A percentile compares a stretch with the other conserved stretches of the same genome.
These are phyloP conservation scores for Diatrype stigma DNA, from an alignment of 2,329 filamentous ascomycete species.

Conservation along the genomic window DNA sequence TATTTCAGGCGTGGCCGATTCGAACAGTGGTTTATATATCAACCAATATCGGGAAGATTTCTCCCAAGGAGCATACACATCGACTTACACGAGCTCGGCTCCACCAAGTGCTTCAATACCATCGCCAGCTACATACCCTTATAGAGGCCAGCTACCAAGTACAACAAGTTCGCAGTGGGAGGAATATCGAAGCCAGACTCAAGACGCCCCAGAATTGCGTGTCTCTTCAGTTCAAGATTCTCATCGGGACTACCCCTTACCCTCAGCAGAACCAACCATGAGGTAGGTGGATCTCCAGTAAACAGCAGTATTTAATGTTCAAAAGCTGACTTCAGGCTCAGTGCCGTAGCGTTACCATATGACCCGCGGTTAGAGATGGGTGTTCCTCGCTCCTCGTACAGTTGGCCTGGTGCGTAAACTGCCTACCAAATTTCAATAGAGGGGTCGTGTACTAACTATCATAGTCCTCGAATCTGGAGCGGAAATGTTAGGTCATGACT, in stretches of 20 bases:
- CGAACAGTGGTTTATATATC: not conserved
- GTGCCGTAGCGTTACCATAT: slow-evolving; percentile 47
- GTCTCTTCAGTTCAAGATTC: slow-evolving; percentile 30
- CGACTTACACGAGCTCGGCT: not conserved
- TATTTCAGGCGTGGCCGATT: not conserved
- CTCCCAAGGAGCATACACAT: not conserved
- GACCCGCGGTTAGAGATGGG: slow-evolving; percentile 50
- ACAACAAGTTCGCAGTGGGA: slow-evolving; percentile 12
- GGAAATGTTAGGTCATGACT: slow-evolving; percentile 40
- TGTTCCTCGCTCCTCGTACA: slow-evolving; percentile 42
- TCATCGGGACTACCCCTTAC: slow-evolving; percentile 13
- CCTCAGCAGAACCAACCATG: slow-evolving; percentile 28
- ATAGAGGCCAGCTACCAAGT: not conserved
- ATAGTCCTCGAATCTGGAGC: slow-evolving; percentile 31
- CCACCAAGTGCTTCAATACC: not conserved
- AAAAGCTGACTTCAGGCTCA: slow-evolving; percentile 15
- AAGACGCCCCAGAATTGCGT: slow-evolving; percentile 25
- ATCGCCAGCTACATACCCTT: not conserved
- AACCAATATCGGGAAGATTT: not conserved
- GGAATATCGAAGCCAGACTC: slow-evolving; percentile 12
- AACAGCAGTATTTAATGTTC: not conserved
- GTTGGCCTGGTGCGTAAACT: slow-evolving; percentile 43
- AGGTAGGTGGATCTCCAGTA: slow-evolving; percentile 25
- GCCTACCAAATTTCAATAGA: slow-evolving; percentile 14
- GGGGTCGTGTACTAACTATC: slow-evolving; percentile 1